Percentiles rank a stretch among this genome's conserved stretches.
These are phyloP conservation scores for Cinnamomum micranthum DNA, from an alignment of 164 flowering plant species.

Conservation along the genomic window DNA sequence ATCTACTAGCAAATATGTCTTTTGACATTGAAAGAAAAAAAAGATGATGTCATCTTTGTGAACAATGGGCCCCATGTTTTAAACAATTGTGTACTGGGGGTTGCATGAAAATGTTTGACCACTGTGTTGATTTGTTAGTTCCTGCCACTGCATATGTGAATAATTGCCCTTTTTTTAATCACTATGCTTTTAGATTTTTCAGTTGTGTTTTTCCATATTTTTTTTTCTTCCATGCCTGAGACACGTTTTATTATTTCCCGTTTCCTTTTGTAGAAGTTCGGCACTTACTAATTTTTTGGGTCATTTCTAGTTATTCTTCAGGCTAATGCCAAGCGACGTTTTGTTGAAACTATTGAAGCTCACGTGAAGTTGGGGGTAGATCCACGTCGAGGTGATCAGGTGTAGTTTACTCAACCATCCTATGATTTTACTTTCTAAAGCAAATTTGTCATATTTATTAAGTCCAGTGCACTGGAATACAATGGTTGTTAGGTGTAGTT, in stretches of 20 bases:
- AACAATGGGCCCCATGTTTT: no score
- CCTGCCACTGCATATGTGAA: no score
- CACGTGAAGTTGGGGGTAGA: slow-evolving; percentile 81
- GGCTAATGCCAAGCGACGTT: slow-evolving; percentile 70
- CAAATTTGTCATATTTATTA: neutral
- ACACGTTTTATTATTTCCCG: neutral
- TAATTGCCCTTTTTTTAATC: neutral
- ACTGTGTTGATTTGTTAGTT: no score
- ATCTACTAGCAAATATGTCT: no score
- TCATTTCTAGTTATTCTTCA: slow-evolving; percentile 45
- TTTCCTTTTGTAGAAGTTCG: slow-evolving; percentile 1
- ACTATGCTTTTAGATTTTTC: neutral
- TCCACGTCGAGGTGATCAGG: slow-evolving; percentile 74
- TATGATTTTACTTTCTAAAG: neutral
- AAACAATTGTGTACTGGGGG: no score
- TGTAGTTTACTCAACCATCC: slow-evolving; percentile 12
- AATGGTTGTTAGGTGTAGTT: no score
- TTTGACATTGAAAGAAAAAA: no score
- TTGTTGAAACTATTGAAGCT: slow-evolving; percentile 89
- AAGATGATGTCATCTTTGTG: no score
- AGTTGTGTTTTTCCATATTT: neutral
- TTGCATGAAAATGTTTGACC: no score
- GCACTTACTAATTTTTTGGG: slow-evolving; percentile 17
- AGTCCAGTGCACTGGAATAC: no score
- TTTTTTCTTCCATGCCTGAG: neutral